These are phyloP conservation scores for Oryza coarctata DNA, from an alignment of 176 grass and related monocot species.

Conservation along the genomic window DNA sequence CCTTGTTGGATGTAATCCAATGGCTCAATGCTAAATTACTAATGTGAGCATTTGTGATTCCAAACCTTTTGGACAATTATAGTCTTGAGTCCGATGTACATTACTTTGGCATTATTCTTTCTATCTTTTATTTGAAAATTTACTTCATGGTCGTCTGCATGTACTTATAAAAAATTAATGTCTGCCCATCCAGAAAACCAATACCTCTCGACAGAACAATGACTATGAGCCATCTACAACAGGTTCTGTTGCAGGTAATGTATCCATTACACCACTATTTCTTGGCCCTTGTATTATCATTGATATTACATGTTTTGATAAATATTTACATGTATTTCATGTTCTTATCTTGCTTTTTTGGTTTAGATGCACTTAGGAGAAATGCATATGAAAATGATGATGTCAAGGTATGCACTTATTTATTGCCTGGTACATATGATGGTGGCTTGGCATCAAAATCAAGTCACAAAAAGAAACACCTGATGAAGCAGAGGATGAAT, in stretches of 20 bases:
- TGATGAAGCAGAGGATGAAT: constrained; percentile 60
- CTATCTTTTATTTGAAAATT: background rate
- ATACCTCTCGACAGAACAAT: constrained; percentile 54
- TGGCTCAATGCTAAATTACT: constrained; percentile 12
- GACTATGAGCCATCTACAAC: constrained; percentile 72
- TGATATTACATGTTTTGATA: constrained; percentile 18
- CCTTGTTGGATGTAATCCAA: too few relatives aligned
- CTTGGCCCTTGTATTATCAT: constrained; percentile 11
- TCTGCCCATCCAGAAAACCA: constrained; percentile 53
- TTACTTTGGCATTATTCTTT: constrained; percentile 7
- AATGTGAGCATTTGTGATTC: background rate
- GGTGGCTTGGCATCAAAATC: constrained; percentile 56
- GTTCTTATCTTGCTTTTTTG: constrained; percentile 35
- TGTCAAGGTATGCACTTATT: constrained; percentile 47
- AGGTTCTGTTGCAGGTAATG: constrained; percentile 69
- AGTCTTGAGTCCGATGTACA: background rate
- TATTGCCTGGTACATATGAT: constrained; percentile 53
- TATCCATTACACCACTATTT: constrained; percentile 9
- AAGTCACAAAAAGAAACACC: constrained; percentile 68
- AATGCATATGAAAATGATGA: constrained; percentile 89
- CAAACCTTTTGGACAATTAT: background rate
- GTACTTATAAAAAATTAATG: constrained; percentile 20
- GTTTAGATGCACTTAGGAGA: constrained; percentile 55
- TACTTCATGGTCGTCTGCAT: background rate
- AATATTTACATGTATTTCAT: constrained; percentile 13